Percentiles rank a stretch among this genome's conserved stretches.
Evolutionary conservation across 1,284 basidiomycete genomes (phyloP).

Genomic region (Anthracocystis setariae): DNA sequence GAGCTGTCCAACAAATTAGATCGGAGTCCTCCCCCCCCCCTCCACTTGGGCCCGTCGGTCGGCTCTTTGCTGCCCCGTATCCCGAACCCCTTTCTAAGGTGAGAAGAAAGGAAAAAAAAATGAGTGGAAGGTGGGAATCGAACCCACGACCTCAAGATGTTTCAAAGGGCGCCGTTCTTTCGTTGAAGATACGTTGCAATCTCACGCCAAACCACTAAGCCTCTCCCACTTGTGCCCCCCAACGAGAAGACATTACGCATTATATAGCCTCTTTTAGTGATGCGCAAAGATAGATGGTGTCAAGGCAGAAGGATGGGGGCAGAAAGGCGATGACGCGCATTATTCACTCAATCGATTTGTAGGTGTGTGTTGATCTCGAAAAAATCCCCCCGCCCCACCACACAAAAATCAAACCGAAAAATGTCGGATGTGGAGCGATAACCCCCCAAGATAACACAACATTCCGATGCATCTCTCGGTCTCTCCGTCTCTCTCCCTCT

Average conservation of each 20-base stretch:
- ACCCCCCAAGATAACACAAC: not conserved
- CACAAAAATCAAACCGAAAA: no score
- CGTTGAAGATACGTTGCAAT: constrained; percentile 42
- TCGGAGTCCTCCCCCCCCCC: no score
- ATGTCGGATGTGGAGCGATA: constrained; percentile 34
- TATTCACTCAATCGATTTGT: no score
- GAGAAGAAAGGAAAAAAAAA: constrained; percentile 7
- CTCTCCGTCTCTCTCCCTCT: no score
- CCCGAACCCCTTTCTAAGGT: not conserved
- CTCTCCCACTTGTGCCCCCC: constrained; percentile 38
- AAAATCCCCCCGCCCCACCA: no score
- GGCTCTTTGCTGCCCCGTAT: constrained; percentile 4
- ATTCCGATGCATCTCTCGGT: no score
- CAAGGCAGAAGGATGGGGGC: no score
- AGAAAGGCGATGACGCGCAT: constrained; percentile 20
- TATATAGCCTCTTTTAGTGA: no score
- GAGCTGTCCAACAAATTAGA: no score
- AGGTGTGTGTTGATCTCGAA: no score
- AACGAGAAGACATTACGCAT: no score
- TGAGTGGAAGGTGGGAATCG: constrained; percentile 58
- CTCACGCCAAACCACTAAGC: constrained; percentile 62
- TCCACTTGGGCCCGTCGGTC: no score
- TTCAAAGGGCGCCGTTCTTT: constrained; percentile 15
- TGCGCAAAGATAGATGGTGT: not conserved
- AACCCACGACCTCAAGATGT: constrained; percentile 57